A percentile compares a stretch with the other conserved stretches of the same genome.
phyloP scores from a whole-genome alignment of 495 filamentous ascomycete genomes.

The Trichoderma virens region DNA sequence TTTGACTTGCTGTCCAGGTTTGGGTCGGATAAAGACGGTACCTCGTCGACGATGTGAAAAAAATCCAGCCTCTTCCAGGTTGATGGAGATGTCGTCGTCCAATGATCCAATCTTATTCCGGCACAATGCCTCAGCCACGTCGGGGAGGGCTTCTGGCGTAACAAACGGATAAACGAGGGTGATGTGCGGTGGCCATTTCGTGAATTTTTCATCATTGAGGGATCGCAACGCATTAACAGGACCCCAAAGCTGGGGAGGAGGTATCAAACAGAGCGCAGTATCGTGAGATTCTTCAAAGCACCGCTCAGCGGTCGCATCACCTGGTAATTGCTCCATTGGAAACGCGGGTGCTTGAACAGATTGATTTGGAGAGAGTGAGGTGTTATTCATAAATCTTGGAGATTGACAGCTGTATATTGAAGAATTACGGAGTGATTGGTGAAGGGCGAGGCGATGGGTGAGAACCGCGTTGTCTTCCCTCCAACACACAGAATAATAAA shows the following conservation, averaged over 20 bases:
- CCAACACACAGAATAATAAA: background rate
- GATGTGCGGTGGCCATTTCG: conserved; percentile 53
- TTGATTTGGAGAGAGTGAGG: background rate
- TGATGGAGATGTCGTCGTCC: conserved; percentile 20
- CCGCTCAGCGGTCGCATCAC: background rate
- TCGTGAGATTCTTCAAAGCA: conserved; percentile 16
- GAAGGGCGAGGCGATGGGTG: background rate
- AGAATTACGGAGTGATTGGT: background rate
- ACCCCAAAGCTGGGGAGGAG: conserved; percentile 32
- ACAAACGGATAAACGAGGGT: conserved; percentile 56
- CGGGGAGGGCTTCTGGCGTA: conserved; percentile 17
- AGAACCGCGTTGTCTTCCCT: background rate
- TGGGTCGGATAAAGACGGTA: conserved; percentile 34
- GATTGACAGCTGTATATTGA: background rate
- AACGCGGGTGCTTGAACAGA: background rate
- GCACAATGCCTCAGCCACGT: conserved; percentile 9
- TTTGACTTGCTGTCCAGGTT: background rate
- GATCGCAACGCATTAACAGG: conserved; percentile 40
- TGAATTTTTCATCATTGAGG: conserved; percentile 47
- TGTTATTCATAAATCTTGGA: background rate
- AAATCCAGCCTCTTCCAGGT: conserved; percentile 20
- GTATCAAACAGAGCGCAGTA: conserved; percentile 45
- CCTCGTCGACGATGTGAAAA: conserved; percentile 36
- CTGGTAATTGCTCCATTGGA: background rate
- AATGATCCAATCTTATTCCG: background rate